Conservation (phyloP, 768 basidiomycete species). For the Botryobasidium botryosum region DNA sequence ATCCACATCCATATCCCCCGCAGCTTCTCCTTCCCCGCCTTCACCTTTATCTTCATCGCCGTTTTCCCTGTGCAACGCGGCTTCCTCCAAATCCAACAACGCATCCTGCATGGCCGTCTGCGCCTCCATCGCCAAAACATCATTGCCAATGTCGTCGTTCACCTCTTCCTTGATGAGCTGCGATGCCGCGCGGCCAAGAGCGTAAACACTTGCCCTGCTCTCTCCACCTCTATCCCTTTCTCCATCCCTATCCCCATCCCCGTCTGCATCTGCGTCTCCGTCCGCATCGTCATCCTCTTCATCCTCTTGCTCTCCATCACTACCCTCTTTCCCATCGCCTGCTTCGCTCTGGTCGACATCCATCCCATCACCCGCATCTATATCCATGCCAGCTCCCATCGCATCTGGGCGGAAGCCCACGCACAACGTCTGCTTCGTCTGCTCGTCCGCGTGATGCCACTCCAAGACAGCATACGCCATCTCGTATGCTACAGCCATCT, state of each 20-base stretch:
- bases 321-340: constrained; percentile 29
- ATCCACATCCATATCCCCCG: too few relatives aligned
- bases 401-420: background rate
- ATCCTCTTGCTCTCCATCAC: constrained; percentile 18
- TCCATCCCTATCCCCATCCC: constrained; percentile 23
- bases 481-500: constrained; percentile 66
- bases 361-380: background rate
- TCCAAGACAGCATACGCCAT: constrained; percentile 68
- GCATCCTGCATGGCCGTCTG: constrained; percentile 14
- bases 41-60: constrained; percentile 5
- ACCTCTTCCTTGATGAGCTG: constrained; percentile 25
- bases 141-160: background rate
- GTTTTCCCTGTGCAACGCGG: background rate
- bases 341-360: constrained; percentile 6
- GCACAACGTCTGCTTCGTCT: too few relatives aligned
- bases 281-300: constrained; percentile 24
- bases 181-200: constrained; percentile 42
- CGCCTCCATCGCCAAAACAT: constrained; percentile 16
- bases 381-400: background rate
- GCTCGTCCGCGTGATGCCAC: constrained; percentile 64
- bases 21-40: too few relatives aligned
- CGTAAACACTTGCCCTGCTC: too few relatives aligned
- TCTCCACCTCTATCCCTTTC: constrained; percentile 36
- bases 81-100: constrained; percentile 6
- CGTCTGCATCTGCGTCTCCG: constrained; percentile 30